Evolutionary conservation across 768 basidiomycete species (phyloP), one percentile per base, ranked within the genome.

Genomic region (Solioccasus polychromus): DNA sequence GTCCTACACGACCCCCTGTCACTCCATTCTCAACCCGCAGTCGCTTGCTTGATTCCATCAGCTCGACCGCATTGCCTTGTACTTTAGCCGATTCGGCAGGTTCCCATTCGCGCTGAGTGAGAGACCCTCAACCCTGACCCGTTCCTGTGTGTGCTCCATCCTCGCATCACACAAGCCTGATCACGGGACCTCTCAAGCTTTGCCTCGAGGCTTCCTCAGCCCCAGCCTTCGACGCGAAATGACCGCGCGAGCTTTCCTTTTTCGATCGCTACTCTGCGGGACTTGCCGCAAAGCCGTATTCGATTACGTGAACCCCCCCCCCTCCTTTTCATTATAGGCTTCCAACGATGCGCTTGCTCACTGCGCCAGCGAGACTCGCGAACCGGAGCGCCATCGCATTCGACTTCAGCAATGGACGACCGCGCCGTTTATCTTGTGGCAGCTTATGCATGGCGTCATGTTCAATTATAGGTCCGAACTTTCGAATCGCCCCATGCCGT

Each of bases 151-250:
- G 32, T 25, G 44, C 35, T 47, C 44, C 36, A 45, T 12, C 38
- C 42, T 38, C 34, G 12, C 32, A 40, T 34, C 32, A 34, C n/a
- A 31, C 30, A 20, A 22, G 32, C 34, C 22, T 32, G 42, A 46
- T 64, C 61, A 62, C 59, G 57, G 54, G 61, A 59, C 59, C 39
- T 48, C 35, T 26, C 40, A 30, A 30, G 30, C 8, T 11, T 42
- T 44, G 61, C 61, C 61, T 62, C 60, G 62, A 63, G 61, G 61
- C 61, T 37, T 44, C 46, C 50, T 48, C 41, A 42, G 47, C 47
- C 22, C 51, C 47, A 47, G 38, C 50, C 44, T 54, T 42, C 24
- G 34, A 44, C 54, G 55, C 61, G 61, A 61, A 50, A 62, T 62
- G 61, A 62, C 59, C 61, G 61, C 62, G 60, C 45, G 60, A 62